Evolutionary conservation across 2,329 filamentous ascomycete genomes (phyloP).

Genomic region (Beauveria pseudobassiana): DNA sequence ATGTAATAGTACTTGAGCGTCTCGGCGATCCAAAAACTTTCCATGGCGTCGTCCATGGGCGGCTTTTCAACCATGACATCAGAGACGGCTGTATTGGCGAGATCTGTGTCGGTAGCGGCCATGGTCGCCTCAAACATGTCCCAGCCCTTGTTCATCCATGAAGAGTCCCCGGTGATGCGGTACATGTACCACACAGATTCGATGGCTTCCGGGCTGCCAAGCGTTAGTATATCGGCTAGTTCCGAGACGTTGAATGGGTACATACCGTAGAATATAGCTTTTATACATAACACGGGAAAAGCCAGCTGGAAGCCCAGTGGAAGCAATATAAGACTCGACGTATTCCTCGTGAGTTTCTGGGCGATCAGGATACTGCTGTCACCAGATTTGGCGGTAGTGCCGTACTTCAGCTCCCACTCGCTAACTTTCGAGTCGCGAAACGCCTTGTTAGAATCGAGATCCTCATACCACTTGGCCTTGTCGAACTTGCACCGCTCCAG

Average conservation of each 20-base stretch:
- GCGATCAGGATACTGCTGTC: conserved; percentile 15
- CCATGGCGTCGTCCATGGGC: conserved; percentile 56
- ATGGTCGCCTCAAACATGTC: conserved; percentile 71
- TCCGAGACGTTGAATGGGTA: background rate
- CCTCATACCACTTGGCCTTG: conserved; percentile 39
- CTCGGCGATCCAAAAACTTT: conserved; percentile 87
- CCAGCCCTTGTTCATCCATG: conserved; percentile 79
- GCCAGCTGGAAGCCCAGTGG: conserved; percentile 41
- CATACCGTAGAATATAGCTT: conserved; percentile 57
- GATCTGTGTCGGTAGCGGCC: conserved; percentile 55
- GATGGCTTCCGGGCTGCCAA: conserved; percentile 67
- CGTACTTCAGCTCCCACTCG: conserved; percentile 37
- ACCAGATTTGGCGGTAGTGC: conserved; percentile 12
- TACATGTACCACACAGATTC: conserved; percentile 88
- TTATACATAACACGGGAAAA: conserved; percentile 37
- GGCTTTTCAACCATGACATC: conserved; percentile 47
- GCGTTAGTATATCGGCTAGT: background rate
- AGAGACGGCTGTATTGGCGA: conserved; percentile 62
- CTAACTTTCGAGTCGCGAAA: conserved; percentile 36
- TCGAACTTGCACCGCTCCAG: conserved; percentile 44
- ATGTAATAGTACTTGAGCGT: conserved; percentile 91
- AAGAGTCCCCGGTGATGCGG: conserved; percentile 71
- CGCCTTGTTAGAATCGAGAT: conserved; percentile 38
- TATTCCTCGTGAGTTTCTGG: conserved; percentile 49
- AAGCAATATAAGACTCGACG: conserved; percentile 37